Conservation (phyloP, 495 filamentous ascomycete species). For the Penicillium odoratum region DNA sequence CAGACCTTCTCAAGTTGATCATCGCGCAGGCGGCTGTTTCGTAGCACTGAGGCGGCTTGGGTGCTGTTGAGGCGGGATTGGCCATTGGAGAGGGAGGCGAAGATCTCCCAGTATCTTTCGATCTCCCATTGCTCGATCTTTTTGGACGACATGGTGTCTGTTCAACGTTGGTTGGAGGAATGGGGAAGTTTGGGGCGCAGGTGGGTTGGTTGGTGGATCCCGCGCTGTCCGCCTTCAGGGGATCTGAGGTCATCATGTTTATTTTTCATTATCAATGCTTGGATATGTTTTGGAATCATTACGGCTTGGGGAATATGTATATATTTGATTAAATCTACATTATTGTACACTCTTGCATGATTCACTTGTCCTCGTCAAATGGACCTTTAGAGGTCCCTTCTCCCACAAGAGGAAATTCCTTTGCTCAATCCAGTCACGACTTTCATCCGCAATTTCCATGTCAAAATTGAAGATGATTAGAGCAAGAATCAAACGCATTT, state of each 20-base stretch:
- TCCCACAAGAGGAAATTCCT: constrained; percentile 35
- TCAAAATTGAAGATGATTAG: constrained; percentile 45
- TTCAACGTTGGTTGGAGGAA: constrained; percentile 9
- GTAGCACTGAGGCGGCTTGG: constrained; percentile 90
- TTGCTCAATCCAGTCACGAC: constrained; percentile 36
- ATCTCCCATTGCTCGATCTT: constrained; percentile 94
- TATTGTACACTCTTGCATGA: too few species aligned
- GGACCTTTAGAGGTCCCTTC: constrained; percentile 31
- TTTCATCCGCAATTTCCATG: constrained; percentile 31
- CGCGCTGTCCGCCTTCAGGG: constrained; percentile 19
- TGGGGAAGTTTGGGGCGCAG: constrained; percentile 14
- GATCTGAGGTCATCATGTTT: constrained; percentile 24
- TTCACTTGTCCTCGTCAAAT: constrained; percentile 14
- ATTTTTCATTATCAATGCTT: background rate
- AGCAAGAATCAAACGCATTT: constrained; percentile 42
- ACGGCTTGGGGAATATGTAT: too few species aligned
- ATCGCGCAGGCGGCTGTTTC: constrained; percentile 90
- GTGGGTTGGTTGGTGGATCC: constrained; percentile 13
- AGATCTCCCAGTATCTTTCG: constrained; percentile 99
- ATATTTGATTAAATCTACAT: too few species aligned
- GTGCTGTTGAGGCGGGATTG: constrained; percentile 82
- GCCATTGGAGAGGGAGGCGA: constrained; percentile 77
- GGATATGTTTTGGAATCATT: too few species aligned
- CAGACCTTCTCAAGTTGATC: constrained; percentile 95
- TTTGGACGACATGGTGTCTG: constrained; percentile 64